Percentiles rank a stretch among this genome's conserved stretches.
Conservation (phyloP, 1,284 basidiomycete genomes). For the Sparassis latifolia region DNA sequence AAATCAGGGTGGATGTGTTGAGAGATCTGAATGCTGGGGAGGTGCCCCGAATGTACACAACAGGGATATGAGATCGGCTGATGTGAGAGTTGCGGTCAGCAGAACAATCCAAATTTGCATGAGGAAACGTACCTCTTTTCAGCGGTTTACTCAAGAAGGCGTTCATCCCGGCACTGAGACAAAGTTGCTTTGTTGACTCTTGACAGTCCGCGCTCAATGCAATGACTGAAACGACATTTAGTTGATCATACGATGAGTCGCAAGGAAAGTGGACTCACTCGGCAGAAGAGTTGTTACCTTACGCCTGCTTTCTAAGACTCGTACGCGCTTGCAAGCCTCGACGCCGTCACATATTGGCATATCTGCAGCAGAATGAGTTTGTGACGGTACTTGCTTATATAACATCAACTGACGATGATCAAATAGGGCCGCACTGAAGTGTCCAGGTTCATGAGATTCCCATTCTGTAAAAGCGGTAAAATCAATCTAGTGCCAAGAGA, state of each 20-base stretch:
- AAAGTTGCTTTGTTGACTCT: conserved; percentile 66
- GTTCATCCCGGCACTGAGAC: conserved; percentile 69
- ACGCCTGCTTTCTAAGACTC: conserved; percentile 50
- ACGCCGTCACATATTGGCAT: conserved; percentile 75
- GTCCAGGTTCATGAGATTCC: conserved; percentile 59
- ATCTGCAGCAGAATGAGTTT: conserved; percentile 31
- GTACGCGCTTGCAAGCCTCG: conserved; percentile 58
- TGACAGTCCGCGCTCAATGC: conserved; percentile 69
- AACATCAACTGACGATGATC: conserved; percentile 52
- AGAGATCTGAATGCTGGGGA: conserved; percentile 6
- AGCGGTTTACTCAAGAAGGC: conserved; percentile 66
- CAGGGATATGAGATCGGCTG: conserved; percentile 15
- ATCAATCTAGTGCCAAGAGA: not conserved
- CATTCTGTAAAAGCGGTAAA: conserved; percentile 38
- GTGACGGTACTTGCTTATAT: not conserved
- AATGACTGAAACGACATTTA: conserved; percentile 40
- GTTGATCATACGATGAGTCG: conserved; percentile 2
- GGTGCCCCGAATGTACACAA: conserved; percentile 12
- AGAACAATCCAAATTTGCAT: not conserved
- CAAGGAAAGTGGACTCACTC: conserved; percentile 33
- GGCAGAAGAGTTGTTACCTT: conserved; percentile 44
- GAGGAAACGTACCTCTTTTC: conserved; percentile 43
- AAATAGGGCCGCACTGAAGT: conserved; percentile 62
- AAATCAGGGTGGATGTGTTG: conserved; percentile 66
- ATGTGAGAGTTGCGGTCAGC: conserved; percentile 5